These are phyloP conservation scores for Colletotrichum sidae DNA, from an alignment of 2,329 filamentous ascomycete species.

Conservation along the genomic window DNA sequence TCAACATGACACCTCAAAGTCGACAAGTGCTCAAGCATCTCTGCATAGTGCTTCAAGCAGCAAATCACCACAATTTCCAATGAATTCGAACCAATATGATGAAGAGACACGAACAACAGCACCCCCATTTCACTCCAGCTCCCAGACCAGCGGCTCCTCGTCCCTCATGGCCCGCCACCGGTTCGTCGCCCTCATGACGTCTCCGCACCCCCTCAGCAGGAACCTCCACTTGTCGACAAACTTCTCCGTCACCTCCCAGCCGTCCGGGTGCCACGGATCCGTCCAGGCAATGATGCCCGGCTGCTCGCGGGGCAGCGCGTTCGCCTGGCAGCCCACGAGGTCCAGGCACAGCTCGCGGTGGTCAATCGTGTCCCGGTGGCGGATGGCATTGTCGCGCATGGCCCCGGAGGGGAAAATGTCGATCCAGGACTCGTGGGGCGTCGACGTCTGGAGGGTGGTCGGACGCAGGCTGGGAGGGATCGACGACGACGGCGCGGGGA, in stretches of 20 bases:
- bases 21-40: too few species aligned
- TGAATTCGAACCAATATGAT: neutral
- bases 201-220: slow-evolving; percentile 50
- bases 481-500: slow-evolving; percentile 27
- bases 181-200: slow-evolving; percentile 52
- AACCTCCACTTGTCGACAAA: slow-evolving; percentile 60
- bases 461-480: slow-evolving; percentile 41
- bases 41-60: too few species aligned
- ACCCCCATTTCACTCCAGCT: slow-evolving; percentile 7
- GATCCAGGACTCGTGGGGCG: slow-evolving; percentile 44
- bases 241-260: slow-evolving; percentile 59
- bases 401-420: slow-evolving; percentile 46
- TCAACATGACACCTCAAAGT: neutral
- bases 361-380: slow-evolving; percentile 8
- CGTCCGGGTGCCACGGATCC: slow-evolving; percentile 50
- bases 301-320: neutral
- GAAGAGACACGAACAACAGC: too few species aligned
- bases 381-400: slow-evolving; percentile 45
- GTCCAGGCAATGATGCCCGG: slow-evolving; percentile 37
- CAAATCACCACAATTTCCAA: neutral
- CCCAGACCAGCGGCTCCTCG: slow-evolving; percentile 27
- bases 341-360: slow-evolving; percentile 29
- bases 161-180: slow-evolving; percentile 44
- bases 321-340: slow-evolving; percentile 17
- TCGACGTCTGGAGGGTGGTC: slow-evolving; percentile 40